Evolutionary conservation across 2,329 filamentous ascomycete genomes (phyloP), one percentile per base, ranked within the genome.

Genomic region (Xylariales sp.): DNA sequence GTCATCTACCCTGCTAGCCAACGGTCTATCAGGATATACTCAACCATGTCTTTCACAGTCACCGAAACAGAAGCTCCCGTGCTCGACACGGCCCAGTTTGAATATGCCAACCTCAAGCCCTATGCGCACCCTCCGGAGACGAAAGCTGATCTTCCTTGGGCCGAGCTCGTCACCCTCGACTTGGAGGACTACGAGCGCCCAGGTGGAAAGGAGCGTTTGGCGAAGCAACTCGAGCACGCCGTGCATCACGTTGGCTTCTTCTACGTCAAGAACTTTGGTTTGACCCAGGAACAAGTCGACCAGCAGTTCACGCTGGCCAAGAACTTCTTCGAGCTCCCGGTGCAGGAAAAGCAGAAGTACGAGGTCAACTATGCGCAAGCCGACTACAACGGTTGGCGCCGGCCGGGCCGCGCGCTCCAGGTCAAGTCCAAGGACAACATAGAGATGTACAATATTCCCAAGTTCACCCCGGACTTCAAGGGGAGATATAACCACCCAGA

Each of bases 371-470:
- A 29, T 20, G 36, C 24, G 3, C n/a, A 29, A 12, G 36, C 24
- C 4, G 36, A 39, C 19, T 39, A 39, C 19, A 39, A 39, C 36
- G 36, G 36, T 22, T 39, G 36, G 36, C 24, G 25, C n/a, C 14
- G 24, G 12, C 24, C 36, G 10, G 36, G 36, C 4, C 36, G 36
- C 9, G 10, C 7, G 2, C n/a, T 39, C 4, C n/a, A 29, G 12
- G 56, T 50, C 4, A 51, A 51, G 5, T 48, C 64, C 45, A 57
- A 55, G 21, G 71, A 76, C 51, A 76, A 75, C 45, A 63, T 74
- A 37, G 71, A 77, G 46, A 70, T 75, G 2, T 74, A 70, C 54
- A 76, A 76, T 49, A 65, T 76, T 8, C 68, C 71, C 43, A 78
- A 78, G 45, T 75, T 72, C 48, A 65, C 64, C 12, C 53, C 57